Evolutionary conservation across 768 basidiomycete species (phyloP).

Genomic region (Coprinopsis strossmayeri): DNA sequence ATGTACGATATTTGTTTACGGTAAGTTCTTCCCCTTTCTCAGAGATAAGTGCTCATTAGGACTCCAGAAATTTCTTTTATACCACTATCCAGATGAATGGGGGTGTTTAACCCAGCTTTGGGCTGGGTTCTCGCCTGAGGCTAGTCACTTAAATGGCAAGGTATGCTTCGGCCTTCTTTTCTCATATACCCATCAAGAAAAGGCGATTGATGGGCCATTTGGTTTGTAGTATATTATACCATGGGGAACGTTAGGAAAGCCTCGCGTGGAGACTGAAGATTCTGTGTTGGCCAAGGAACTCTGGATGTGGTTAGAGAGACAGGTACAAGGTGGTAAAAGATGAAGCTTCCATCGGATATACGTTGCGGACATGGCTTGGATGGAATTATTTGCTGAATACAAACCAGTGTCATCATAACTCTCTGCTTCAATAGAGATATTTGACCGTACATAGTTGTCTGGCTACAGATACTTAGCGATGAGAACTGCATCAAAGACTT

Average conservation of each 20-base stretch:
- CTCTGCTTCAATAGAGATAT: too few species aligned
- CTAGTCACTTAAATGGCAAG: constrained; percentile 24
- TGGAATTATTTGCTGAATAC: too few species aligned
- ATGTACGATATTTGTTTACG: constrained; percentile 6
- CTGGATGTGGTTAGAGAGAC: constrained; percentile 43
- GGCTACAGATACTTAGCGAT: too few species aligned
- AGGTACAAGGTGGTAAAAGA: too few species aligned
- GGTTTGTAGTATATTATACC: constrained; percentile 38
- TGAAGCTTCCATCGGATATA: too few species aligned
- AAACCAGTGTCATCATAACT: too few species aligned
- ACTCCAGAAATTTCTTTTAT: constrained; percentile 13
- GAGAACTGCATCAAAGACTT: too few species aligned
- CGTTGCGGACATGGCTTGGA: too few species aligned
- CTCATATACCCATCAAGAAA: too few species aligned
- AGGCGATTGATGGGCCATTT: neutral
- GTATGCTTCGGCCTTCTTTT: constrained; percentile 14
- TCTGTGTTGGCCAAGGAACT: constrained; percentile 26
- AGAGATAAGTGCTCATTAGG: too few species aligned
- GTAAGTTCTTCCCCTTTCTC: constrained; percentile 13
- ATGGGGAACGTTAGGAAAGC: constrained; percentile 35
- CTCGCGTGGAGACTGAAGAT: constrained; percentile 26
- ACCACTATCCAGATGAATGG: constrained; percentile 16
- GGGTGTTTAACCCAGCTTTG: constrained; percentile 37
- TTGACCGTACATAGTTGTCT: too few species aligned
- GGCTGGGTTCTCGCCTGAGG: constrained; percentile 31